Base-by-base conservation (phyloP, 1,284 basidiomycete genomes). In the Cystobasidium pallidum region DNA sequence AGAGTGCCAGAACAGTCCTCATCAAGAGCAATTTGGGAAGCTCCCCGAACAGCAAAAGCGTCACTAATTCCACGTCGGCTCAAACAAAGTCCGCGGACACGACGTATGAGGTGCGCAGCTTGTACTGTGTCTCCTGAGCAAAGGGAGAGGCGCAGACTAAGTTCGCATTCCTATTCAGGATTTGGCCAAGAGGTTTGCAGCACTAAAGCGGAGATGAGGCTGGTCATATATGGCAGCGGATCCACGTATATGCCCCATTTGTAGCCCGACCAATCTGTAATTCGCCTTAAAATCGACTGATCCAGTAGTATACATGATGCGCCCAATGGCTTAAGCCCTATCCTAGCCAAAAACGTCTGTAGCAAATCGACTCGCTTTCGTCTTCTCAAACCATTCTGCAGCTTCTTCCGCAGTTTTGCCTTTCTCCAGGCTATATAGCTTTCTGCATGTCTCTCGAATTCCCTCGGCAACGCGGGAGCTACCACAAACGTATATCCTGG, bases 1-100 rank as follows among this genome's bases (percentile, higher is more conserved):
- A 70, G 34, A 55, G 49, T 21, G 55, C 41, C 15, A 47, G 67
- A 36, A 70, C 67, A 21, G 67, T 70, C 6, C 19, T 70, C 19
- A 70, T 70, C 8, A 70, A 70, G 67, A 70, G 67, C 43, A 70
- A 62, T 24, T 34, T 57, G 32, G 67, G 43, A 34, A 32, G 34
- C 6, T 47, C 55, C 3, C 67, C 58, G 2, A 21, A 47, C 32
- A 66, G 51, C 51, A 55, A 54, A 21, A 8, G 17, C 32, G 19
- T 13, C 10, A 24, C 8, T 26, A 30, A n/a, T 26, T 11, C 11
- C 1, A 41, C 67, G 24, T 26, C 41, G 1, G 57, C 36, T 21
- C 13, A 59, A 19, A 15, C 24, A 7, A 55, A 58, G 67, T 30
- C 62, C 11, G 24, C 28, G 7, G 62, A 65, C 19, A n/a, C 62